These are phyloP conservation scores for Trametes versicolor DNA, from an alignment of 1,284 basidiomycete species.

Conservation along the genomic window DNA sequence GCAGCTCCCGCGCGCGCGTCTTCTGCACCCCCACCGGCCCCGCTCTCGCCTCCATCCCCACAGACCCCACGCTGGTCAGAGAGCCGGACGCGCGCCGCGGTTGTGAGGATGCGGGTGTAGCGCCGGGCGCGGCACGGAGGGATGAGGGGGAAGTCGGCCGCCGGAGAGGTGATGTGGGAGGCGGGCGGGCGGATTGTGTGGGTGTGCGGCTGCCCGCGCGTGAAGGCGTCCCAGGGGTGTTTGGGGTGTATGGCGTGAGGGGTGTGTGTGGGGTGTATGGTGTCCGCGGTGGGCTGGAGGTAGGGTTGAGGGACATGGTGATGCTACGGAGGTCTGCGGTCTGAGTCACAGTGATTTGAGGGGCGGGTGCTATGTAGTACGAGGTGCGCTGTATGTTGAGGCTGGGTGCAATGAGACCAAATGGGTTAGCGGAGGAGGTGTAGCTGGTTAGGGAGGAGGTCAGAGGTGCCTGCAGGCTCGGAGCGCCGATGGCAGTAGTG, in stretches of 20 bases:
- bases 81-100: constrained; percentile 17
- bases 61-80: constrained; percentile 12
- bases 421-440: not conserved
- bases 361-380: no score
- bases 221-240: constrained; percentile 19
- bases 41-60: constrained; percentile 1
- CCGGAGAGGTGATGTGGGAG: constrained; percentile 40
- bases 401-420: no score
- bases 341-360: not conserved
- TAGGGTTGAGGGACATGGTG: constrained; percentile 22
- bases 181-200: constrained; percentile 33
- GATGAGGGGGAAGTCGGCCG: constrained; percentile 40
- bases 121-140: constrained; percentile 24
- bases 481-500: not conserved
- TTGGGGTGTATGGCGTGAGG: constrained; percentile 17
- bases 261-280: constrained; percentile 32
- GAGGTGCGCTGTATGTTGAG: no score
- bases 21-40: constrained; percentile 47
- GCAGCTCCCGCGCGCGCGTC: constrained; percentile 77
- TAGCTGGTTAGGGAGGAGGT: not conserved
- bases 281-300: constrained; percentile 19
- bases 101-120: constrained; percentile 15
- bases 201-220: constrained; percentile 30
- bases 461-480: no score
- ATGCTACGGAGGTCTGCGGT: not conserved